These are phyloP conservation scores for Brasenia schreberi DNA, from an alignment of 164 flowering plant species.

Conservation along the genomic window DNA sequence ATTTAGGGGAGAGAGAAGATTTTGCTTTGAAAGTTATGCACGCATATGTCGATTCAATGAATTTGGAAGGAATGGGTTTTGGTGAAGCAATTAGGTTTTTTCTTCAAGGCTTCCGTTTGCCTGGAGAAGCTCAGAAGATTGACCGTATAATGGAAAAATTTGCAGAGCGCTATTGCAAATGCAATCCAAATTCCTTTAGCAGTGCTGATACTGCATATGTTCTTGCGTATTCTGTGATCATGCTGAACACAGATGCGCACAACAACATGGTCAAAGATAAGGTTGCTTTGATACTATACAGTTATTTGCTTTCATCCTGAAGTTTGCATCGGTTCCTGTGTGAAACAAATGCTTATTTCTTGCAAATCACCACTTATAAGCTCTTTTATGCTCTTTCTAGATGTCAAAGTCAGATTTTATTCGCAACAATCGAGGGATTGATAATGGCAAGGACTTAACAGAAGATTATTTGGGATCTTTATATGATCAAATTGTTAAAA, in stretches of 20 bases:
- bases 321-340: no score
- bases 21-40: conserved; percentile 93
- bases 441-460: conserved; percentile 92
- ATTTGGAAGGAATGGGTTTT: conserved; percentile 74
- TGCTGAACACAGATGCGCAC: conserved; percentile 99
- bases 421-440: conserved; percentile 95
- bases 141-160: conserved; percentile 99
- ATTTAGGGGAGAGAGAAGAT: conserved; percentile 96
- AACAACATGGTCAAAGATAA: conserved; percentile 94
- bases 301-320: not conserved
- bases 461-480: conserved; percentile 81
- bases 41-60: conserved; percentile 93
- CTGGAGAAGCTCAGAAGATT: conserved; percentile 99
- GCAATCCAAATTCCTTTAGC: conserved; percentile 77
- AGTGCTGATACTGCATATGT: conserved; percentile 99
- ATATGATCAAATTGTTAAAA: conserved; percentile 89
- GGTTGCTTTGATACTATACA: conserved; percentile 33
- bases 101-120: conserved; percentile 84
- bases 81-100: conserved; percentile 94
- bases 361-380: conserved; percentile 10
- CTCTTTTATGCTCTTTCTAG: conserved; percentile 23
- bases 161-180: conserved; percentile 98
- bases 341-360: not conserved
- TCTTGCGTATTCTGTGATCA: conserved; percentile 97
- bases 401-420: conserved; percentile 97